Conservation (phyloP, 306 rosid genomes). For the Oemleria cerasiformis region DNA sequence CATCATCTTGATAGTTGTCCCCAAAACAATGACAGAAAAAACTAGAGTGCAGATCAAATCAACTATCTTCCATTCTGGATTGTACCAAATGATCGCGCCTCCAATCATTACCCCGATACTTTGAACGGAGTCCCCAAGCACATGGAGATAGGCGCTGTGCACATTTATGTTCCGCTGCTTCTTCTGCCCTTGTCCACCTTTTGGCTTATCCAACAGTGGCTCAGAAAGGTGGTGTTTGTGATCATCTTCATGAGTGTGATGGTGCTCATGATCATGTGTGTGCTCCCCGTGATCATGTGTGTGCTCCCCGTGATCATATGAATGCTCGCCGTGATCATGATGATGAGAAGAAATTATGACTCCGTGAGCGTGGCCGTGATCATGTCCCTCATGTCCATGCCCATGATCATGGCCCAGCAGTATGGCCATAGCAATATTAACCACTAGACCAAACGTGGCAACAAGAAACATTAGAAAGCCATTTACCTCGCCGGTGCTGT, state of each 20-base stretch:
- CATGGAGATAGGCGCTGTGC: constrained; percentile 79
- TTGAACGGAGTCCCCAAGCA: constrained; percentile 71
- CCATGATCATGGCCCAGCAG: constrained; percentile 75
- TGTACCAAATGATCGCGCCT: constrained; percentile 69
- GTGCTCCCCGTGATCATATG: constrained; percentile 29
- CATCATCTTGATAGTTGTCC: constrained; percentile 64
- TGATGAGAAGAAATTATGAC: constrained; percentile 40
- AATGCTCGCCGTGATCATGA: constrained; percentile 21
- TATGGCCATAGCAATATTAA: constrained; percentile 64
- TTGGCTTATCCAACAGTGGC: constrained; percentile 48
- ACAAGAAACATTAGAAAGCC: constrained; percentile 67
- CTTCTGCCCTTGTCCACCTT: constrained; percentile 28
- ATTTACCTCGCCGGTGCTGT: constrained; percentile 40
- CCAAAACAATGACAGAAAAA: constrained; percentile 62
- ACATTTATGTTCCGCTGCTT: constrained; percentile 58
- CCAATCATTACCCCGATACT: constrained; percentile 84
- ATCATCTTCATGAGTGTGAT: constrained; percentile 24
- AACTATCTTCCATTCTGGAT: constrained; percentile 63
- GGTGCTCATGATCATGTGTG: constrained; percentile 13
- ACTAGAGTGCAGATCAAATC: constrained; percentile 68
- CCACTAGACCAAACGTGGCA: constrained; percentile 63
- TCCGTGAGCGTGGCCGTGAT: constrained; percentile 32
- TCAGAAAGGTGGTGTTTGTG: constrained; percentile 23
- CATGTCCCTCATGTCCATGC: constrained; percentile 34
- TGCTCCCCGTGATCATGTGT: constrained; percentile 32